A percentile compares a stretch with the other conserved stretches of the same genome.
phyloP scores from a whole-genome alignment of 257 asterid species.

The Penstemon eatonii region DNA sequence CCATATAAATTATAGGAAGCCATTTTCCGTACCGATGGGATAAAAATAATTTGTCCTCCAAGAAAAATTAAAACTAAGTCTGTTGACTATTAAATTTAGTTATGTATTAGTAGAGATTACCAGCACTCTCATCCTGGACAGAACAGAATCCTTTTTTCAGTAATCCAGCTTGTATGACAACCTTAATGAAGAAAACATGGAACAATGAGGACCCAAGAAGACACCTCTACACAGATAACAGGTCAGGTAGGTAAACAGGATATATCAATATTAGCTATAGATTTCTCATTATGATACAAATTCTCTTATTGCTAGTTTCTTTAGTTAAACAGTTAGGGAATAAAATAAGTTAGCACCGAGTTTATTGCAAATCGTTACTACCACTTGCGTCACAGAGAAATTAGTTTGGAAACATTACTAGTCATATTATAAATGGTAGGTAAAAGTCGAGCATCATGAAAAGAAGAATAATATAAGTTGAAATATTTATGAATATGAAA shows the following conservation, averaged over 20 bases:
- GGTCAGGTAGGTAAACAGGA: slow-evolving; percentile 14
- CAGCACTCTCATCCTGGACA: slow-evolving; percentile 98
- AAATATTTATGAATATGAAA: neutral
- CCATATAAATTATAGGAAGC: neutral
- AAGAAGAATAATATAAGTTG: slow-evolving; percentile 2
- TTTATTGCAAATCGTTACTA: slow-evolving; percentile 4
- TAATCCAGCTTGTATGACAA: slow-evolving; percentile 81
- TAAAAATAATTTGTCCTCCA: slow-evolving; percentile 4
- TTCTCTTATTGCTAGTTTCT: slow-evolving; percentile 1
- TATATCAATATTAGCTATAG: slow-evolving; percentile 1
- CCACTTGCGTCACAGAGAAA: neutral
- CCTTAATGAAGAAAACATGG: slow-evolving; percentile 42
- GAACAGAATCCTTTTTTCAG: slow-evolving; percentile 81
- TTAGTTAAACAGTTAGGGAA: slow-evolving; percentile 13
- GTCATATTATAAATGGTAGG: slow-evolving; percentile 16
- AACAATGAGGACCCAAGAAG: slow-evolving; percentile 25
- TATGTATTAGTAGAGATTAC: slow-evolving; percentile 39
- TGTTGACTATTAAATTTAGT: slow-evolving; percentile 7
- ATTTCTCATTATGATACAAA: slow-evolving; percentile 5
- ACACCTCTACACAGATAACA: slow-evolving; percentile 11
- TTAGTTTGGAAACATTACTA: neutral
- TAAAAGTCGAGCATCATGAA: slow-evolving; percentile 6
- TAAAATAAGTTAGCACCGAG: slow-evolving; percentile 16
- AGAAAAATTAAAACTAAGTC: neutral
- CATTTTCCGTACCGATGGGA: slow-evolving; percentile 3